These are phyloP conservation scores for Collybiopsis luxurians DNA, from an alignment of 768 basidiomycete genomes.

Conservation along the genomic window DNA sequence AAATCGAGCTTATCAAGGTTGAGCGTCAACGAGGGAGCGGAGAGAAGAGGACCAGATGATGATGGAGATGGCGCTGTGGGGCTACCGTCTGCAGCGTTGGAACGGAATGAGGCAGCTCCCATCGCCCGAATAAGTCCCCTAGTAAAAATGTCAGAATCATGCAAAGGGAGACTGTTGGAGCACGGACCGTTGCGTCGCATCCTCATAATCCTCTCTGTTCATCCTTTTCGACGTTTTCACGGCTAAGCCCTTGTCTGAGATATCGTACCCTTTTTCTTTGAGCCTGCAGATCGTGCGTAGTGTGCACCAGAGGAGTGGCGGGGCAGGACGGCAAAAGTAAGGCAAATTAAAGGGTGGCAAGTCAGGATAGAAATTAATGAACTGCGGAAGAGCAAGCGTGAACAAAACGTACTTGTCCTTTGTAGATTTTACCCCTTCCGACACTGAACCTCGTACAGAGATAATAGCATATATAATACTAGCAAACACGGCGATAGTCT, in stretches of 20 bases:
- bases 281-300: conserved; percentile 39
- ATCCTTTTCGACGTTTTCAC: conserved; percentile 61
- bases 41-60: not conserved
- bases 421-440: conserved; percentile 42
- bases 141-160: not conserved
- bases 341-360: not conserved
- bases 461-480: conserved; percentile 44
- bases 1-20: not conserved
- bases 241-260: conserved; percentile 60
- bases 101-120: conserved; percentile 41
- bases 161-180: not conserved
- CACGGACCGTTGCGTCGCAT: conserved; percentile 68
- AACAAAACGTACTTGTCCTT: conserved; percentile 49
- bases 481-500: conserved; percentile 50
- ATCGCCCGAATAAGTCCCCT: conserved; percentile 55
- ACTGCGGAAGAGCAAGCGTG: not conserved
- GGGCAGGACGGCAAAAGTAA: too few species aligned
- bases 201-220: conserved; percentile 63
- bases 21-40: not conserved
- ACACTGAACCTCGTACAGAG: conserved; percentile 33
- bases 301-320: not conserved
- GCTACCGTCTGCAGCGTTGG: conserved; percentile 13
- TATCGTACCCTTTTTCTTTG: conserved; percentile 51
- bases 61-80: not conserved
- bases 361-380: not conserved